Evolutionary conservation across 176 grass and related monocot genomes (phyloP).

Genomic region (Ampelocalamus luodianensis): DNA sequence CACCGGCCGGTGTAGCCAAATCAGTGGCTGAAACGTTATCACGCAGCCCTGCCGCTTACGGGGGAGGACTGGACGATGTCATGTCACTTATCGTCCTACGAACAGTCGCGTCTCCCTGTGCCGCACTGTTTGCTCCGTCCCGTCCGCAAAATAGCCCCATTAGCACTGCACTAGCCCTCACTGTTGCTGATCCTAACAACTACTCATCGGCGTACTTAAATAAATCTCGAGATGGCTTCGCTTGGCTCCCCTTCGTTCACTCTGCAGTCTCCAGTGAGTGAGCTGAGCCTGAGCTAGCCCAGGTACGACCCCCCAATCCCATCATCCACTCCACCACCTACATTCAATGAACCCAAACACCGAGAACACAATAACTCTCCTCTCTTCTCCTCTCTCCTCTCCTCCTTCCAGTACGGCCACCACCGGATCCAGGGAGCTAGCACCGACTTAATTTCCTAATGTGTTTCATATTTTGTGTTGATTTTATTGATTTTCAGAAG

Average conservation of each 20-base stretch:
- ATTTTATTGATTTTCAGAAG: not conserved
- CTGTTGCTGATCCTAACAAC: not conserved
- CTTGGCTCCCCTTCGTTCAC: not conserved
- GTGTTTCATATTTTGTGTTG: not conserved
- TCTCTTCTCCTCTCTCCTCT: not conserved
- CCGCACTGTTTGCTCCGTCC: too few relatives aligned
- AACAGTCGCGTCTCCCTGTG: not conserved
- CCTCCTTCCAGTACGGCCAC: not conserved
- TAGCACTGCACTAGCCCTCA: too few relatives aligned
- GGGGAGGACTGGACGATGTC: too few relatives aligned
- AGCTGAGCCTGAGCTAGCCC: not conserved
- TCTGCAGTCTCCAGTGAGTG: not conserved
- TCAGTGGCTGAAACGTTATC: too few relatives aligned
- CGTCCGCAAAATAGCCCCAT: not conserved
- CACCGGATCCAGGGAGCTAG: not conserved
- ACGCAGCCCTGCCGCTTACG: too few relatives aligned
- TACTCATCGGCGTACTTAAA: not conserved
- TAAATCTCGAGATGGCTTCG: not conserved
- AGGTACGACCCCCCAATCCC: not conserved
- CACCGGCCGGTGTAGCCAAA: too few relatives aligned
- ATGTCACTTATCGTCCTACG: too few relatives aligned
- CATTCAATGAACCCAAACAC: not conserved
- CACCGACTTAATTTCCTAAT: not conserved
- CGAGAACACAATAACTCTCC: not conserved
- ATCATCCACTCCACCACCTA: not conserved